Evolutionary conservation across 2,329 filamentous ascomycete genomes (phyloP).

Genomic region (Monosporascus sp.): DNA sequence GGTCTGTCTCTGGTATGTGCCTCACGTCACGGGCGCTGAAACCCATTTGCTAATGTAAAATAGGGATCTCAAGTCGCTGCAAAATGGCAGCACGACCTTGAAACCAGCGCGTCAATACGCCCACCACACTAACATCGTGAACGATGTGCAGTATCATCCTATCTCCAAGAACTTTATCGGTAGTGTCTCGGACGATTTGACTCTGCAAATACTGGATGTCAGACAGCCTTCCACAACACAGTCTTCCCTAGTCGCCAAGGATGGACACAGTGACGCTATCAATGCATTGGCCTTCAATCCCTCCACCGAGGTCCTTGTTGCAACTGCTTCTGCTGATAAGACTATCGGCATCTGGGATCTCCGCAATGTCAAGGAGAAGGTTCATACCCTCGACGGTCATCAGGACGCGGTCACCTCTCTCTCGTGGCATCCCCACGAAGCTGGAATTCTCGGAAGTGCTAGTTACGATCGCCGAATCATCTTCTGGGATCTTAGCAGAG

Average conservation of each 20-base stretch:
- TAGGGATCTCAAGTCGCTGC: slow-evolving; percentile 76
- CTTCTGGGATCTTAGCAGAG: slow-evolving; percentile 91
- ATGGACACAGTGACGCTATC: slow-evolving; percentile 85
- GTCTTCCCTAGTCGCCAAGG: slow-evolving; percentile 62
- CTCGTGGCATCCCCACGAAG: slow-evolving; percentile 90
- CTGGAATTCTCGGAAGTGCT: slow-evolving; percentile 81
- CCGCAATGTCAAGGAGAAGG: slow-evolving; percentile 80
- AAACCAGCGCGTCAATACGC: slow-evolving; percentile 72
- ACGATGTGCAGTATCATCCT: slow-evolving; percentile 94
- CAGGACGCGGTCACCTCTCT: slow-evolving; percentile 85
- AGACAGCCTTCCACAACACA: slow-evolving; percentile 61
- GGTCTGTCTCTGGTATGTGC: slow-evolving; percentile 76
- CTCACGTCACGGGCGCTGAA: background rate
- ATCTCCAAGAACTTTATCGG: slow-evolving; percentile 80
- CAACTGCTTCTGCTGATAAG: slow-evolving; percentile 92
- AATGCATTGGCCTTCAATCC: slow-evolving; percentile 96
- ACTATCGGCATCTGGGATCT: slow-evolving; percentile 94
- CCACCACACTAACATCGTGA: slow-evolving; percentile 86
- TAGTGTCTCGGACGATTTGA: slow-evolving; percentile 91
- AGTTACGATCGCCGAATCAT: slow-evolving; percentile 91
- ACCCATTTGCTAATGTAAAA: slow-evolving; percentile 5
- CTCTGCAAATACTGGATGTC: slow-evolving; percentile 86
- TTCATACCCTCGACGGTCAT: slow-evolving; percentile 87
- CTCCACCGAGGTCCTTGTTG: slow-evolving; percentile 80
- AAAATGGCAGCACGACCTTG: slow-evolving; percentile 63